These are phyloP conservation scores for Claviceps spartinae DNA, from an alignment of 2,329 filamentous ascomycete genomes.

Conservation along the genomic window DNA sequence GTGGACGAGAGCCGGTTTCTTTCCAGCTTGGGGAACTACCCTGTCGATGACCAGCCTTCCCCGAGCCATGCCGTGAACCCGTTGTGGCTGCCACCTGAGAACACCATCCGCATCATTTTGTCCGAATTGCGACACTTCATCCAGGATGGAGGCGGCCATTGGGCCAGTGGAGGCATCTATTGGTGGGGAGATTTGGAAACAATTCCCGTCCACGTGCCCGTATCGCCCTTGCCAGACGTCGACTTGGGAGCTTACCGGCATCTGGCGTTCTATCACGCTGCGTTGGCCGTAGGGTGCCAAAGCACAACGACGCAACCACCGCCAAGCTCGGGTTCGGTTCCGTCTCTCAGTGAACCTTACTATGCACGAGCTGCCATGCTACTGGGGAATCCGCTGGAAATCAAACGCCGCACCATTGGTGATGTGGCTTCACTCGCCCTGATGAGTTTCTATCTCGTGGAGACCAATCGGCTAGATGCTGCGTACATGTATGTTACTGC, in stretches of 20 bases:
- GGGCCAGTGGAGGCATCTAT: slow-evolving; percentile 32
- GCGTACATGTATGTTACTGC: slow-evolving; percentile 33
- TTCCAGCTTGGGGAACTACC: slow-evolving; percentile 29
- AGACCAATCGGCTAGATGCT: slow-evolving; percentile 34
- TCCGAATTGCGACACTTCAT: slow-evolving; percentile 28
- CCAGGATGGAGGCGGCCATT: slow-evolving; percentile 29
- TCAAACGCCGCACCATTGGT: slow-evolving; percentile 24
- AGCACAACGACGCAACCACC: slow-evolving; percentile 5
- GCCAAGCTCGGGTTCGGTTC: slow-evolving; percentile 3
- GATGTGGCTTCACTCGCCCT: slow-evolving; percentile 32
- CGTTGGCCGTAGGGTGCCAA: slow-evolving; percentile 26
- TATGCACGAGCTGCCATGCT: slow-evolving; percentile 30
- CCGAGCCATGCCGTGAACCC: slow-evolving; percentile 26
- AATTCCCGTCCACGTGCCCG: slow-evolving; percentile 14
- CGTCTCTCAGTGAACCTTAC: slow-evolving; percentile 27
- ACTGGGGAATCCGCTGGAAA: slow-evolving; percentile 33
- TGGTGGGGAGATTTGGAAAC: slow-evolving; percentile 31
- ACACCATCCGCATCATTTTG: slow-evolving; percentile 25
- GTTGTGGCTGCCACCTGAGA: slow-evolving; percentile 22
- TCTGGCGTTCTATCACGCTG: slow-evolving; percentile 31
- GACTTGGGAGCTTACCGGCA: slow-evolving; percentile 20
- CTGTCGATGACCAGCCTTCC: slow-evolving; percentile 32
- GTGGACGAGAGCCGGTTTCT: slow-evolving; percentile 19
- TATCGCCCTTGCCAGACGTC: slow-evolving; percentile 10
- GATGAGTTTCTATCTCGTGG: slow-evolving; percentile 35